Percentiles rank a stretch among this genome's conserved stretches.
Evolutionary conservation across 495 filamentous ascomycete genomes (phyloP).

Genomic region (Achaetomiella virescens): DNA sequence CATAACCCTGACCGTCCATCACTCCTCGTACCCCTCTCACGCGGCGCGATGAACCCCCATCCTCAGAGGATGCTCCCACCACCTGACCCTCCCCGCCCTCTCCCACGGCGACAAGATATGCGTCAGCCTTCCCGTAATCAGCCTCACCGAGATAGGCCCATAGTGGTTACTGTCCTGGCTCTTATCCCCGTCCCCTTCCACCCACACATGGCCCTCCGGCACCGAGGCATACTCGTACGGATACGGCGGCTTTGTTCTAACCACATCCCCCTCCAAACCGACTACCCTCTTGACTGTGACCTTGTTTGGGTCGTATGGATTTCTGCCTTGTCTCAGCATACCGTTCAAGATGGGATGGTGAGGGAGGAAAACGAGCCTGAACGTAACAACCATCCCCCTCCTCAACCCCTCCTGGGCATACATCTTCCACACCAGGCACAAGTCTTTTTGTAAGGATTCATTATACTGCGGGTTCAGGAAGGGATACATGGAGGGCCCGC

Average conservation of each 20-base stretch:
- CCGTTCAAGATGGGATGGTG: not conserved
- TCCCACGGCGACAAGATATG: conserved; percentile 56
- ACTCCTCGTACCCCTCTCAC: not conserved
- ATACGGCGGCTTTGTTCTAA: conserved; percentile 57
- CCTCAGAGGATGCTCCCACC: conserved; percentile 41
- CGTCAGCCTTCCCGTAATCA: conserved; percentile 59
- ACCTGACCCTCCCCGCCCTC: conserved; percentile 44
- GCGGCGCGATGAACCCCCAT: conserved; percentile 9
- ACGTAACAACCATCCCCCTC: conserved; percentile 50
- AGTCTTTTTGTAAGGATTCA: conserved; percentile 47
- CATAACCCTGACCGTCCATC: not conserved
- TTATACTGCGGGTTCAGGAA: conserved; percentile 62
- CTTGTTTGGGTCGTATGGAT: conserved; percentile 54
- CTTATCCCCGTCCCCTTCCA: conserved; percentile 63
- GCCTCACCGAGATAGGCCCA: conserved; percentile 55
- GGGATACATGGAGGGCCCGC: conserved; percentile 71
- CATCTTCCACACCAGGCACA: conserved; percentile 47
- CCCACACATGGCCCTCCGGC: conserved; percentile 69
- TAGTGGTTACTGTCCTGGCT: conserved; percentile 70
- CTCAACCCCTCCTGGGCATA: conserved; percentile 38
- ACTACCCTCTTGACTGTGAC: conserved; percentile 63
- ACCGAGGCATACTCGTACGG: conserved; percentile 51
- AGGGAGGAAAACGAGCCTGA: conserved; percentile 32
- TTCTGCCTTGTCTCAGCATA: conserved; percentile 37
- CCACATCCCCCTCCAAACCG: conserved; percentile 61